Evolutionary conservation across 306 rosid species (phyloP).

Genomic region (Vigna nakashimae): DNA sequence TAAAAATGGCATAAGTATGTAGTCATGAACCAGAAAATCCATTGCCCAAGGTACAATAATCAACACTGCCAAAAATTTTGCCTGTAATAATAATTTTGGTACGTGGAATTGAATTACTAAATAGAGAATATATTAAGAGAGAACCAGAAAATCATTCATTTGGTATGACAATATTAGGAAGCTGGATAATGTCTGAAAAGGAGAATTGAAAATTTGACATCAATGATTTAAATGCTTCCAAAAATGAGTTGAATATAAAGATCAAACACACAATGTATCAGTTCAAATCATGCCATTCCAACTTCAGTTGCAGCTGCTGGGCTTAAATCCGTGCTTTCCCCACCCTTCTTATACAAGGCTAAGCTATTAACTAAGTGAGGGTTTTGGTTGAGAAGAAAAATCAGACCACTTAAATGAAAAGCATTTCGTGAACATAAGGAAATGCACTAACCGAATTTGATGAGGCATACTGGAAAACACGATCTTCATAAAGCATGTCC

Average conservation of each 20-base stretch:
- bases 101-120: slow-evolving; percentile 30
- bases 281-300: neutral
- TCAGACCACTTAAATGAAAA: neutral
- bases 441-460: slow-evolving; percentile 70
- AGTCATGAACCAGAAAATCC: slow-evolving; percentile 94
- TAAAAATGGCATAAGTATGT: slow-evolving; percentile 89
- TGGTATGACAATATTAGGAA: slow-evolving; percentile 15
- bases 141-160: slow-evolving; percentile 32
- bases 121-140: slow-evolving; percentile 28
- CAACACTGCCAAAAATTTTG: slow-evolving; percentile 82
- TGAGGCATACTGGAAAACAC: slow-evolving; percentile 89
- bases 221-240: slow-evolving; percentile 8
- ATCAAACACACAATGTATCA: slow-evolving; percentile 12
- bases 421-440: neutral
- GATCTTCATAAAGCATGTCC: slow-evolving; percentile 90
- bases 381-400: neutral
- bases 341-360: neutral
- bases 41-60: slow-evolving; percentile 87
- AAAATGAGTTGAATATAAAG: slow-evolving; percentile 8
- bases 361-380: slow-evolving; percentile 13
- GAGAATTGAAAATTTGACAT: slow-evolving; percentile 11
- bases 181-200: neutral
- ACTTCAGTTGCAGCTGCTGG: neutral
- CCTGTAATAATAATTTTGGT: slow-evolving; percentile 62
- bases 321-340: neutral